These are phyloP conservation scores for Albizia julibrissin DNA, from an alignment of 306 rosid genomes.

Conservation along the genomic window DNA sequence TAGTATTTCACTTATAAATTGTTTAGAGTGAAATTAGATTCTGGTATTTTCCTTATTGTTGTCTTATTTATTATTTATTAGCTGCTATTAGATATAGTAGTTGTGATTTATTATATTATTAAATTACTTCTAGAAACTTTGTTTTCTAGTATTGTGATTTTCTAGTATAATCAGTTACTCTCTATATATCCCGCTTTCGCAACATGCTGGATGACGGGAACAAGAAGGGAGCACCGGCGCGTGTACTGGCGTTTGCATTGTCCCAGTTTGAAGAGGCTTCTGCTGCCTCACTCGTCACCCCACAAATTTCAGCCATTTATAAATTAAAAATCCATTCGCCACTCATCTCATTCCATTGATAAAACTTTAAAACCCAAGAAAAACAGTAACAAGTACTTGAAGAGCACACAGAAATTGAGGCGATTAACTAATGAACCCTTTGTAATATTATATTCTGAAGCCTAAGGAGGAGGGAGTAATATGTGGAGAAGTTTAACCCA, in stretches of 20 bases:
- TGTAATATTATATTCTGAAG: neutral
- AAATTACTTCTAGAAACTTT: too few relatives aligned
- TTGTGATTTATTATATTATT: too few relatives aligned
- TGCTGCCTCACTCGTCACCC: neutral
- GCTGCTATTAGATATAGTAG: too few relatives aligned
- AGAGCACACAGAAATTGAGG: neutral
- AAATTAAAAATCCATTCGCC: neutral
- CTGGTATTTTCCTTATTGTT: too few relatives aligned
- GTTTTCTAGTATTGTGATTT: too few relatives aligned
- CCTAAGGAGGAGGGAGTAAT: too few relatives aligned
- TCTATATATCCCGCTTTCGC: too few relatives aligned
- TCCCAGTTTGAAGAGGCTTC: slow-evolving; percentile 22
- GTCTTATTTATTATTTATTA: too few relatives aligned
- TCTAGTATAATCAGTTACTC: too few relatives aligned
- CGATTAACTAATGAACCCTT: neutral
- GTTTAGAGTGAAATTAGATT: too few relatives aligned
- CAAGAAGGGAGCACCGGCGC: neutral
- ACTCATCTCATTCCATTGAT: neutral
- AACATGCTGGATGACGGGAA: slow-evolving; percentile 1
- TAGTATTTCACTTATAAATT: too few relatives aligned
- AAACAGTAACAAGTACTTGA: too few relatives aligned
- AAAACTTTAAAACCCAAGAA: neutral
- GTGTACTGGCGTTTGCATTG: slow-evolving; percentile 8
- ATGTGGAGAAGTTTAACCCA: neutral
- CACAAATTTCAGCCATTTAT: neutral